Conservation (phyloP, 2,329 filamentous ascomycete species). For the Stagonosporopsis rhizophila region DNA sequence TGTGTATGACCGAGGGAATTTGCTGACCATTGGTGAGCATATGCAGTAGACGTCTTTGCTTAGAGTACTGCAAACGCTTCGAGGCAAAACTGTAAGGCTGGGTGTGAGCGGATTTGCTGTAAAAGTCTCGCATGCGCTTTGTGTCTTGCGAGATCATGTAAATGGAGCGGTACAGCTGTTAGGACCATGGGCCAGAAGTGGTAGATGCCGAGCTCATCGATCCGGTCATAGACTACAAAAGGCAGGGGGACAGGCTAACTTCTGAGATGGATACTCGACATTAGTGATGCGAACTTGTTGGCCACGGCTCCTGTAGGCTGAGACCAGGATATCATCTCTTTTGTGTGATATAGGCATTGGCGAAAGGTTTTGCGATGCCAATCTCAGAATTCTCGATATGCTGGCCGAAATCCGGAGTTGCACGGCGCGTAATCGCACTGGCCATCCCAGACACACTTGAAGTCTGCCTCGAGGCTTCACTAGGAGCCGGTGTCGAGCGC, state of each 20-base stretch:
- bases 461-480: background rate
- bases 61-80: background rate
- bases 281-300: background rate
- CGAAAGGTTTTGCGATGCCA: background rate
- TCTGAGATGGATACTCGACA: background rate
- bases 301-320: too few species aligned
- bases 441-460: constrained; percentile 1
- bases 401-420: background rate
- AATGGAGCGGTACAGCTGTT: background rate
- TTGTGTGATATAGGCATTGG: background rate
- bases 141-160: background rate
- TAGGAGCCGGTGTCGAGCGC: constrained; percentile 9
- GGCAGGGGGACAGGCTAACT: too few species aligned
- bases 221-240: too few species aligned
- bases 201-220: too few species aligned
- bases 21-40: too few species aligned
- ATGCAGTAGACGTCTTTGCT: background rate
- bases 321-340: background rate
- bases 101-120: background rate
- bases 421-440: background rate
- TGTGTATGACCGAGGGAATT: too few species aligned
- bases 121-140: background rate
- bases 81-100: background rate
- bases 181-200: background rate
- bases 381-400: background rate